phyloP scores from a whole-genome alignment of 495 filamentous ascomycete species.

The Tuber indicum region DNA sequence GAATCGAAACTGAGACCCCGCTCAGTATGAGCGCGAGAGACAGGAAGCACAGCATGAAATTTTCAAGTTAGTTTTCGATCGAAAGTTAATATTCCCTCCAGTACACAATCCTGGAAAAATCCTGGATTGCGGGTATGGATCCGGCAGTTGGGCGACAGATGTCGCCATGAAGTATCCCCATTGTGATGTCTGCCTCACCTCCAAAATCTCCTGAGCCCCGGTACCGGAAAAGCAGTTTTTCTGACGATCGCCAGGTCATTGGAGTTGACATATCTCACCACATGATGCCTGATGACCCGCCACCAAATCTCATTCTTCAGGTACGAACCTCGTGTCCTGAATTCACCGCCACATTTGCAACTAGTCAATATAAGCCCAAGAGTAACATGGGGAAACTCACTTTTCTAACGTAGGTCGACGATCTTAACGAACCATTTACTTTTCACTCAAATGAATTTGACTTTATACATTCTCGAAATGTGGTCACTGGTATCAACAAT shows the following conservation, averaged over 20 bases:
- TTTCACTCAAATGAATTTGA: conserved; percentile 75
- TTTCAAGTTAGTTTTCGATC: conserved; percentile 66
- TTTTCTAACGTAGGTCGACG: conserved; percentile 53
- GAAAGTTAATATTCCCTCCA: conserved; percentile 72
- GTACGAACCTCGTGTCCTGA: conserved; percentile 18
- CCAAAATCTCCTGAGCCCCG: not conserved
- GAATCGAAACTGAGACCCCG: conserved; percentile 27
- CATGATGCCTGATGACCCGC: conserved; percentile 54
- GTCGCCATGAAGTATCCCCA: conserved; percentile 61
- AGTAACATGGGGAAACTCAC: conserved; percentile 9
- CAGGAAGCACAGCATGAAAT: conserved; percentile 64
- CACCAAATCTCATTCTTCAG: conserved; percentile 40
- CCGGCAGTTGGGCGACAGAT: conserved; percentile 56
- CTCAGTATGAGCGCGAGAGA: conserved; percentile 73
- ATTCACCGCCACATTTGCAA: not conserved
- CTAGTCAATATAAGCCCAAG: not conserved
- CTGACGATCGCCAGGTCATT: conserved; percentile 55
- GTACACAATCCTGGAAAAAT: conserved; percentile 57
- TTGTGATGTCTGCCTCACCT: conserved; percentile 60
- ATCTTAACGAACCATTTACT: conserved; percentile 69
- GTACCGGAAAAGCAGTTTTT: not conserved
- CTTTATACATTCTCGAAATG: conserved; percentile 78
- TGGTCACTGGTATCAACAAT: conserved; percentile 69
- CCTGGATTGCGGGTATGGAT: conserved; percentile 71
- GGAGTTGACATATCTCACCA: conserved; percentile 75